Conservation (phyloP, 805 yeast species). For the Candida sphagnicola region DNA sequence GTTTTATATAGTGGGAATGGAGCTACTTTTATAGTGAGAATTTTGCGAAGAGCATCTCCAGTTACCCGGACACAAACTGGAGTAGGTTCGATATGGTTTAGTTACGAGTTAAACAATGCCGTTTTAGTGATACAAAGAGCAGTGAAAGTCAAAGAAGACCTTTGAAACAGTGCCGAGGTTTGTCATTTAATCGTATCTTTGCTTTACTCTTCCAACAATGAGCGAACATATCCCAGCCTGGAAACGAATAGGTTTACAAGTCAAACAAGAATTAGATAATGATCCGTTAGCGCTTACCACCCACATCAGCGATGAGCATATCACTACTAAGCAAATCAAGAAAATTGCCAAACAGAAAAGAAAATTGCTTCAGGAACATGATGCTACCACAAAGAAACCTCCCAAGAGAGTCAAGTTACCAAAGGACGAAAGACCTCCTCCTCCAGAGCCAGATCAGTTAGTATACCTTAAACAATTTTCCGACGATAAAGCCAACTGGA, state of each 20-base stretch:
- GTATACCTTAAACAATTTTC: slow-evolving; percentile 57
- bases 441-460: slow-evolving; percentile 75
- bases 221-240: slow-evolving; percentile 57
- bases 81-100: not conserved
- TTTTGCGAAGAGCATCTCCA: not conserved
- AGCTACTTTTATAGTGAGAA: not conserved
- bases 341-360: slow-evolving; percentile 33
- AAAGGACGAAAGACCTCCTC: slow-evolving; percentile 61
- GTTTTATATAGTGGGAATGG: too few species aligned
- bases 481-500: slow-evolving; percentile 63
- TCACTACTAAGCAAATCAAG: slow-evolving; percentile 42
- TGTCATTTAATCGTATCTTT: not conserved
- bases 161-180: too few species aligned
- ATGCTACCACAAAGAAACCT: slow-evolving; percentile 42
- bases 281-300: slow-evolving; percentile 45
- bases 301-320: slow-evolving; percentile 40
- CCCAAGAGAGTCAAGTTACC: slow-evolving; percentile 71
- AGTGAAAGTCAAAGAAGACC: too few species aligned
- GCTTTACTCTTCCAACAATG: not conserved
- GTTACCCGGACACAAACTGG: not conserved
- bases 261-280: slow-evolving; percentile 41
- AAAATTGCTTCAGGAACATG: slow-evolving; percentile 17
- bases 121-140: too few species aligned
- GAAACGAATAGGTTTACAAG: slow-evolving; percentile 72
- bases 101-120: too few species aligned